Evolutionary conservation across 345 rosid genomes (phyloP).

Genomic region (Citropsis articulata): DNA sequence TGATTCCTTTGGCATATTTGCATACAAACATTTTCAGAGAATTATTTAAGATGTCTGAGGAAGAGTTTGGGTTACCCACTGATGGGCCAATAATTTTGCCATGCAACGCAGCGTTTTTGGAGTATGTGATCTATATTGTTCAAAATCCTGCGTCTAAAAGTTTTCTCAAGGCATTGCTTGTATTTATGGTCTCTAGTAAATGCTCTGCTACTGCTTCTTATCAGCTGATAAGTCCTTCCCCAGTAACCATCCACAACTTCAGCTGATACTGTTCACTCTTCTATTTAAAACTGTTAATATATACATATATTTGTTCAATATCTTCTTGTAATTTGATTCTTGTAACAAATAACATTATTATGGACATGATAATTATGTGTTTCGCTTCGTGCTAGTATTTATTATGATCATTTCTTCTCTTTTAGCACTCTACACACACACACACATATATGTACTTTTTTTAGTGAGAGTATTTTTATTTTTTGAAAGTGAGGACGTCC

Average conservation of each 20-base stretch:
- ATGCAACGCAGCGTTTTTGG: slow-evolving; percentile 26
- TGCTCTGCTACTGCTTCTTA: too few species aligned
- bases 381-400: too few species aligned
- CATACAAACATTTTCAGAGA: slow-evolving; percentile 26
- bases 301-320: not conserved
- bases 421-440: too few species aligned
- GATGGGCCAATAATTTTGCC: slow-evolving; percentile 41
- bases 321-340: not conserved
- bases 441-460: too few species aligned
- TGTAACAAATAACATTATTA: not conserved
- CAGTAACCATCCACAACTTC: too few species aligned
- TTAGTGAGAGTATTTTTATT: too few species aligned
- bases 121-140: slow-evolving; percentile 14
- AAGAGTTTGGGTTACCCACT: slow-evolving; percentile 30
- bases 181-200: slow-evolving; percentile 4
- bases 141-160: not conserved
- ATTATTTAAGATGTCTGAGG: slow-evolving; percentile 32
- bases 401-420: too few species aligned
- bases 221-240: too few species aligned
- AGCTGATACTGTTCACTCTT: too few species aligned
- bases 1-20: slow-evolving; percentile 32
- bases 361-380: too few species aligned
- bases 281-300: not conserved
- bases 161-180: slow-evolving; percentile 16
- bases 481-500: too few species aligned